Percentiles rank a stretch among this genome's conserved stretches.
phyloP scores from a whole-genome alignment of 805 yeast genomes.

The Tetrapisispora iriomotensis region DNA sequence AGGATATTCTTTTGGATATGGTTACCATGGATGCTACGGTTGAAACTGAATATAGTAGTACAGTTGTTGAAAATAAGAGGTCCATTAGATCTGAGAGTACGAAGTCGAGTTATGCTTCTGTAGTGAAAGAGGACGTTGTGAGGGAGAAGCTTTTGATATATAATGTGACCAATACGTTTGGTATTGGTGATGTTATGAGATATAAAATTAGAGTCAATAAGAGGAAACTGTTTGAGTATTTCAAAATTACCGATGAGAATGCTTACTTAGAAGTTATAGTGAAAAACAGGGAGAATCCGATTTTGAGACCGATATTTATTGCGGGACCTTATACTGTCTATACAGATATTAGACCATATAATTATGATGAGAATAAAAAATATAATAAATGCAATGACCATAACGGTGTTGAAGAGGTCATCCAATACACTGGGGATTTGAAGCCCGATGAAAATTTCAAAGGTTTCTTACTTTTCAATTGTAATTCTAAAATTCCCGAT shows the following conservation, averaged over 20 bases:
- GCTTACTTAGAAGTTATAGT: conserved; percentile 36
- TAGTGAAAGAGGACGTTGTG: neutral
- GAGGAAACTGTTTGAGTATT: conserved; percentile 8
- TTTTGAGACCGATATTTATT: conserved; percentile 72
- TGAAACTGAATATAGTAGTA: neutral
- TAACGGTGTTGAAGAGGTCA: conserved; percentile 23
- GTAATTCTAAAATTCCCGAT: conserved; percentile 24
- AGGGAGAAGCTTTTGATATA: conserved; percentile 10
- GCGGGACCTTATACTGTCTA: conserved; percentile 86
- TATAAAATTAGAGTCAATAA: conserved; percentile 18
- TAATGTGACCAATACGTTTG: conserved; percentile 15
- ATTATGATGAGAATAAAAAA: conserved; percentile 44
- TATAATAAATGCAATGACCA: conserved; percentile 16
- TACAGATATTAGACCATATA: conserved; percentile 64
- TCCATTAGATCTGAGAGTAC: neutral
- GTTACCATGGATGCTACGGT: too few relatives aligned
- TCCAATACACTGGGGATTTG: conserved; percentile 42
- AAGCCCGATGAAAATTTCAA: conserved; percentile 66
- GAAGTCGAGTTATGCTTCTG: neutral
- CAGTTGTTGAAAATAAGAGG: neutral
- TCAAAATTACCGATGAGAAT: conserved; percentile 5
- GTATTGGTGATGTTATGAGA: conserved; percentile 25
- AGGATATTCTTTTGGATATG: too few relatives aligned
- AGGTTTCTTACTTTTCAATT: conserved; percentile 42
- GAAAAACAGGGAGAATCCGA: conserved; percentile 59